phyloP scores from a whole-genome alignment of 345 rosid genomes.

The Lumnitzera littorea region DNA sequence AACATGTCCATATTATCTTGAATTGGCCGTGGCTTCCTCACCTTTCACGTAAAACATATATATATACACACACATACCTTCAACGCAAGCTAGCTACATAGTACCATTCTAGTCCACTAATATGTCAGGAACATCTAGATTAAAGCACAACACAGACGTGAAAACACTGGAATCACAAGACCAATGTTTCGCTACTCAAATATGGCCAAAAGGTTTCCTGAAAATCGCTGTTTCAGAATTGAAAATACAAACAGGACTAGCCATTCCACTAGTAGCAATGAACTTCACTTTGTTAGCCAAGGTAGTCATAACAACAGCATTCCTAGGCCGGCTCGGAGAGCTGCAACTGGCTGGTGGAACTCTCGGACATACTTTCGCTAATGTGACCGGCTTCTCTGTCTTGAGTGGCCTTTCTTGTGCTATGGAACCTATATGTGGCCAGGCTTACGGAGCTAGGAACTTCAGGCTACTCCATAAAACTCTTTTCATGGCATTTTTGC shows the following conservation, averaged over 20 bases:
- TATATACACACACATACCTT: too few species aligned
- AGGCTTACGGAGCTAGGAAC: conserved; percentile 83
- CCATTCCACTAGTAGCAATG: conserved; percentile 62
- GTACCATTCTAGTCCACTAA: too few species aligned
- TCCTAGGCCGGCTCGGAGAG: conserved; percentile 79
- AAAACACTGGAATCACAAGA: not conserved
- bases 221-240: conserved; percentile 38
- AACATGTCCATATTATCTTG: too few species aligned
- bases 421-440: conserved; percentile 96
- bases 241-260: conserved; percentile 37
- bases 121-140: too few species aligned
- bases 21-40: too few species aligned
- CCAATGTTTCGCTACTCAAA: conserved; percentile 11
- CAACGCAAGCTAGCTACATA: too few species aligned
- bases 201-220: conserved; percentile 26
- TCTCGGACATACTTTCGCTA: conserved; percentile 78
- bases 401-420: conserved; percentile 73
- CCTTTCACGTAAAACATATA: too few species aligned
- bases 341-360: conserved; percentile 74
- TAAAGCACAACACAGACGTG: too few species aligned
- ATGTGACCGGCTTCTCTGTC: conserved; percentile 85
- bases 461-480: conserved; percentile 76
- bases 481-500: conserved; percentile 48
- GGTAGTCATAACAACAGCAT: conserved; percentile 57
- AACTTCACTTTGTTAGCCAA: conserved; percentile 79